Evolutionary conservation across 2,329 filamentous ascomycete species (phyloP), one percentile per base, ranked within the genome.

Genomic region (Pseudopithomyces maydicus): DNA sequence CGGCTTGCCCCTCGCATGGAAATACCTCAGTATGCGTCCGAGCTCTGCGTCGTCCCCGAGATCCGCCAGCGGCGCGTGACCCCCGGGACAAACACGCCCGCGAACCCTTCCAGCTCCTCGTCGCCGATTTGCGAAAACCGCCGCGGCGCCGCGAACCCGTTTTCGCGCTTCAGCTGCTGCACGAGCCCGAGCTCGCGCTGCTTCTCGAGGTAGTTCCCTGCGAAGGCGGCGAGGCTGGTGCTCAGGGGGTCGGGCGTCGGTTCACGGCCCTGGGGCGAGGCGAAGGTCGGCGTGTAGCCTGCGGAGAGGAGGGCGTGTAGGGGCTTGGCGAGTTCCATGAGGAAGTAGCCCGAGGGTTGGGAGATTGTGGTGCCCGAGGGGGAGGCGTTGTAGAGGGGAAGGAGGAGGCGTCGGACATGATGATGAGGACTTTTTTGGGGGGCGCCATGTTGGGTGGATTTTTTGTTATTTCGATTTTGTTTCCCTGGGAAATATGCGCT

Each of bases 191-290:
- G 67, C 49, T 81, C 78, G 8, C 74, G 70, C 20, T 70, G 64
- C 23, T 76, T 77, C 56, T 80, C 77, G 64, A 79, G 79, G 63
- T 76, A 78, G 62, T 80, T 80, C n/a, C 79, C 79, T 2, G 74
- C 78, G 54, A 79, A 81, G 3, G 78, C 76, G 15, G 76, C 65
- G 0, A 80, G 72, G 2, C 71, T 74, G 56, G 76, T 69, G 58
- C 77, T 79, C 60, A 75, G 74, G 0, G 79, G 78, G 45, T 81
- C 79, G 17, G 79, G 72, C 1, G 67, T 65, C 0, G 79, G 79
- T 39, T 78, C 73, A 26, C 73, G 70, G 58, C 79, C 79, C 43
- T 74, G 62, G 0, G 79, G 79, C 0, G 77, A 79, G n/a, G 79
- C 76, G 58, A 81, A 81, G 11, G 77, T 80, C 22, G 80, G 72